phyloP scores from a whole-genome alignment of 441 rosid species.

The Gossypium lobatum region DNA sequence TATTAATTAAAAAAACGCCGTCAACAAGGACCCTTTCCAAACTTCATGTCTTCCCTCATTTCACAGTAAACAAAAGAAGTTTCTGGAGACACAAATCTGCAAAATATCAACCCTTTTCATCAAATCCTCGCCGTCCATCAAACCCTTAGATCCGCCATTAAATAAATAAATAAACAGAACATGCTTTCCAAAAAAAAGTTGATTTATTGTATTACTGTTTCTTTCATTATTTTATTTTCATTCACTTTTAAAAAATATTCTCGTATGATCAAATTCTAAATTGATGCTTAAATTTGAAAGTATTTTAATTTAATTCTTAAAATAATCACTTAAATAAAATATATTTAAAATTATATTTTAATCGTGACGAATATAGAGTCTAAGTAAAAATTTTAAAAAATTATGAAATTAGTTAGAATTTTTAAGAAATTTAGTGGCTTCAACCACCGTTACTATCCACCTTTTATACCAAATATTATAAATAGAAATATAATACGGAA shows the following conservation, averaged over 20 bases:
- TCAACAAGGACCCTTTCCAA: not conserved
- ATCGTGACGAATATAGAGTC: too few species aligned
- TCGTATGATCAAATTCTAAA: too few species aligned
- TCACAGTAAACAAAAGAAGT: constrained; percentile 19
- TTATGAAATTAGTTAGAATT: too few species aligned
- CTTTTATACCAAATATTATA: too few species aligned
- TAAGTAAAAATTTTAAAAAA: too few species aligned
- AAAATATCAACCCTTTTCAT: constrained; percentile 27
- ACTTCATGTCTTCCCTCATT: not conserved
- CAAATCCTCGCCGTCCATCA: constrained; percentile 31
- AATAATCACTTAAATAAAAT: not conserved
- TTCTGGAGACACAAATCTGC: constrained; percentile 30
- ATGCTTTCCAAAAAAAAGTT: too few species aligned
- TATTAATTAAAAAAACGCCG: not conserved
- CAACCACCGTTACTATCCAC: too few species aligned
- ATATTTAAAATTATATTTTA: too few species aligned
- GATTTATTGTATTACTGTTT: not conserved
- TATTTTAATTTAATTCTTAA: not conserved
- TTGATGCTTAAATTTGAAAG: not conserved
- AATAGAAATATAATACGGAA: too few species aligned
- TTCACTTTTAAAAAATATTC: not conserved
- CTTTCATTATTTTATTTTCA: not conserved
- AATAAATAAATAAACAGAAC: not conserved
- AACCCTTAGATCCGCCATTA: not conserved
- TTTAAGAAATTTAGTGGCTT: too few species aligned